These are phyloP conservation scores for Penicillium samsonianum DNA, from an alignment of 495 filamentous ascomycete genomes.

Conservation along the genomic window DNA sequence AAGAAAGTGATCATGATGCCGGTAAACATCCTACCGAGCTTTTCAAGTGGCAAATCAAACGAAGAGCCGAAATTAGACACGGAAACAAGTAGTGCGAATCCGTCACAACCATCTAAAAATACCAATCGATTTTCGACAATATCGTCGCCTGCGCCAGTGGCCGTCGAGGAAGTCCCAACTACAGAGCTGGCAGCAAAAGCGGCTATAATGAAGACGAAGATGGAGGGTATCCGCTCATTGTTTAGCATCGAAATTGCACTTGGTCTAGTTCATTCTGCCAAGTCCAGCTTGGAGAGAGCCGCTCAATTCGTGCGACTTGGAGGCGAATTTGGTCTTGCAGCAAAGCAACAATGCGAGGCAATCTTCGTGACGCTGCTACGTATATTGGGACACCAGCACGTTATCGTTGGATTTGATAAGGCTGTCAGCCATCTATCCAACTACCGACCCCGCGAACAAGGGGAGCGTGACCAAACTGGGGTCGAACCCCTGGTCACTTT, in stretches of 20 bases:
- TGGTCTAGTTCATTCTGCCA: conserved; percentile 85
- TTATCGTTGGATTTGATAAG: conserved; percentile 87
- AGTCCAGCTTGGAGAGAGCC: conserved; percentile 82
- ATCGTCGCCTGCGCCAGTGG: conserved; percentile 46
- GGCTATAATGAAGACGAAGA: conserved; percentile 88
- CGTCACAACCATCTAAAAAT: conserved; percentile 43
- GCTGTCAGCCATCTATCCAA: conserved; percentile 87
- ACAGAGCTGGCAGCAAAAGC: conserved; percentile 94
- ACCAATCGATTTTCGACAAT: conserved; percentile 55
- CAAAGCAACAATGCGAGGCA: conserved; percentile 84
- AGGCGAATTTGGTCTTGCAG: conserved; percentile 76
- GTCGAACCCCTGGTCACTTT: conserved; percentile 95
- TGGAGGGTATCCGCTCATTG: conserved; percentile 90
- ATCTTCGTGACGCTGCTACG: conserved; percentile 85
- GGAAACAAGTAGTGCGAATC: conserved; percentile 35
- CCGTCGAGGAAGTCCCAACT: conserved; percentile 68
- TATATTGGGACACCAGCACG: conserved; percentile 81
- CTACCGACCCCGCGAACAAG: conserved; percentile 88
- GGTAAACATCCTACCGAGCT: conserved; percentile 79
- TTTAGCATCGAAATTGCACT: conserved; percentile 97
- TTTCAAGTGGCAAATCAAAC: conserved; percentile 53
- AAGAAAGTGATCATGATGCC: conserved; percentile 99
- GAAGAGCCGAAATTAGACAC: conserved; percentile 36
- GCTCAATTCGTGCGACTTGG: conserved; percentile 78
- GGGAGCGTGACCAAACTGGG: conserved; percentile 65